Base-by-base conservation (phyloP, 2,329 filamentous ascomycete species). In the Hypoxylon rubiginosum region DNA sequence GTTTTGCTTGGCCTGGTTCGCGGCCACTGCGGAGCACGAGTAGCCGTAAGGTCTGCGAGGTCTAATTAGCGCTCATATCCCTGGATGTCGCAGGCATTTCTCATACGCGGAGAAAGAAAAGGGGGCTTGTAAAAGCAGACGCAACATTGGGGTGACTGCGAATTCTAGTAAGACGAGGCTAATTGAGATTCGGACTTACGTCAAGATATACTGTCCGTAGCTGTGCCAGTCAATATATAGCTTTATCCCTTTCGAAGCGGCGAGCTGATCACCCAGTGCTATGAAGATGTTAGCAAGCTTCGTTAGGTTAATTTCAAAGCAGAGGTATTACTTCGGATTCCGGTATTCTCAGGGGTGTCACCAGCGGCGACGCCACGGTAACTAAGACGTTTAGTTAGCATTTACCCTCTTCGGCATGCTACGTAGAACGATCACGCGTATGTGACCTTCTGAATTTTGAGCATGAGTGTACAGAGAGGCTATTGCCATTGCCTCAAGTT, bases 261-360 rank as follows among this genome's bases (percentile, higher is more conserved):
- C 78, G 10, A 89, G 74, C 48, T 79, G 75, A 60, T 83, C 80
- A 30, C 86, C 78, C 56, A 84, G 82, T 10, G 80, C 80, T 64
- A 50, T 41, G 86, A 76, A 10, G 2, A 8, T 4, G 21, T 73
- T 6, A 71, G 68, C 15, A 45, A 43, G 39, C 30, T 19, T 55
- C 32, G 7, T 21, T 26, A 48, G 24, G 24, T 49, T 34, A 41
- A 10, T 6, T 19, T 39, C n/a, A 41, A 30, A 13, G n/a, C 41
- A 19, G 4, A 19, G 19, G 13, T 71, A 39, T 66, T 69, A 75
- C 74, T 57, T 61, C 73, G 71, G 45, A 75, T 72, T 49, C 78
- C 83, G 62, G 80, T 80, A 70, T 81, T 85, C 74, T 87, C 83
- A 10, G 82, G 80, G 5, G 83, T 82, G 67, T 85, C 82, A 24